These are phyloP conservation scores for Pyrrhoderma lamaoense DNA, from an alignment of 1,284 basidiomycete genomes.

Conservation along the genomic window DNA sequence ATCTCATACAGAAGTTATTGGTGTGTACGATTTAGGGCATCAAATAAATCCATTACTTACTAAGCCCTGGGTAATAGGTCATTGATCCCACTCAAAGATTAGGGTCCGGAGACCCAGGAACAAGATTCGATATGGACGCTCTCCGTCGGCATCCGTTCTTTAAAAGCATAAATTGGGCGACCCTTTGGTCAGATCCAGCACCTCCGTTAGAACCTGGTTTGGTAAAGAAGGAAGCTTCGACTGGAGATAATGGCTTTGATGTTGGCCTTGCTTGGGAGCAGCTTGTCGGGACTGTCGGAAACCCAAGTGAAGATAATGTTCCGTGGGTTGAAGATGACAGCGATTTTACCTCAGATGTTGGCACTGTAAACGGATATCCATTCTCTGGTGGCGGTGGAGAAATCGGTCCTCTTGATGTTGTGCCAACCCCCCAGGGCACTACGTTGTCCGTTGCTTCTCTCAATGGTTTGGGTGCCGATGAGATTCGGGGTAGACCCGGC, in stretches of 20 bases:
- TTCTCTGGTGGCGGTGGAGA: slow-evolving; percentile 21
- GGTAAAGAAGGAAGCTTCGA: slow-evolving; percentile 39
- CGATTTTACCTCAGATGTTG: neutral
- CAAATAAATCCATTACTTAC: too few relatives aligned
- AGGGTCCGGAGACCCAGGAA: slow-evolving; percentile 50
- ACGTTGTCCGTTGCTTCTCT: neutral
- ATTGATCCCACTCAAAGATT: slow-evolving; percentile 66
- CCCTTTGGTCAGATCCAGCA: slow-evolving; percentile 63
- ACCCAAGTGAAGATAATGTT: slow-evolving; percentile 27
- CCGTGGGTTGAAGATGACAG: slow-evolving; percentile 30
- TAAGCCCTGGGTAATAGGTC: slow-evolving; percentile 40
- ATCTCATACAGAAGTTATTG: slow-evolving; percentile 59
- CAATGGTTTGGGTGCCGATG: neutral
- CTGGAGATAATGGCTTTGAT: slow-evolving; percentile 34
- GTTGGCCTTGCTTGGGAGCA: slow-evolving; percentile 51
- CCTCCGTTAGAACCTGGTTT: slow-evolving; percentile 48
- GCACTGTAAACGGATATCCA: slow-evolving; percentile 7
- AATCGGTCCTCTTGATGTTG: slow-evolving; percentile 27
- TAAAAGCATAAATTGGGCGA: slow-evolving; percentile 56
- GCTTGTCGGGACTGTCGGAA: slow-evolving; percentile 27
- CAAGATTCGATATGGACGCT: slow-evolving; percentile 42
- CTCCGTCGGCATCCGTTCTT: slow-evolving; percentile 79
- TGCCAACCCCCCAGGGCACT: neutral
- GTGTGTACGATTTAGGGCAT: slow-evolving; percentile 37
- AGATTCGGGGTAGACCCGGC: slow-evolving; percentile 10